Conservation (phyloP, 2,329 filamentous ascomycete species). For the Chalara sp. region DNA sequence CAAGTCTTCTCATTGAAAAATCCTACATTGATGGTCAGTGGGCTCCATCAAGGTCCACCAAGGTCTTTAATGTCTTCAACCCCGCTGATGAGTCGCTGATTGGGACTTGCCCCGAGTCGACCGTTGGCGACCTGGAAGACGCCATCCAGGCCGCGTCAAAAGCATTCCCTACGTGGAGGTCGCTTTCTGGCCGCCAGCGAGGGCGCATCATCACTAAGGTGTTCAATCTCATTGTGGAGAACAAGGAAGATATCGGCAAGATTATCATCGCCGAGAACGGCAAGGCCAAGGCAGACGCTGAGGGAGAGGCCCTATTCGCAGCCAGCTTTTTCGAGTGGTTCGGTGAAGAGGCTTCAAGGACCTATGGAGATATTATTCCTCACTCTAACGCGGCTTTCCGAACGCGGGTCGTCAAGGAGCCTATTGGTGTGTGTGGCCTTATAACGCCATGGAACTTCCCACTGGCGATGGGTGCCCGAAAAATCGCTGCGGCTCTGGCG, state of each 20-base stretch:
- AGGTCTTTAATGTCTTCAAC: constrained; percentile 51
- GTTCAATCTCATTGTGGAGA: constrained; percentile 74
- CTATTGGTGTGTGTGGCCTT: constrained; percentile 74
- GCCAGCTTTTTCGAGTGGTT: constrained; percentile 78
- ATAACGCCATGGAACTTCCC: constrained; percentile 91
- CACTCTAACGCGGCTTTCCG: constrained; percentile 64
- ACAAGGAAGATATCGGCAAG: constrained; percentile 72
- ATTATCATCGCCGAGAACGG: constrained; percentile 89
- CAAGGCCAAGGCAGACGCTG: constrained; percentile 71
- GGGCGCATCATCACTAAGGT: constrained; percentile 69
- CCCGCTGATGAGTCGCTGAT: constrained; percentile 77
- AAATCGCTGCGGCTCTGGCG: constrained; percentile 71
- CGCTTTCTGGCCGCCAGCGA: constrained; percentile 67
- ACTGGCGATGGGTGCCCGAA: constrained; percentile 67
- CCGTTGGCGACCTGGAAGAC: constrained; percentile 64
- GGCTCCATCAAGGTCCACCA: too few relatives aligned
- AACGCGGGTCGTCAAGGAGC: constrained; percentile 73
- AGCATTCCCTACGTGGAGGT: constrained; percentile 66
- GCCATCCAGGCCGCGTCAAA: constrained; percentile 79
- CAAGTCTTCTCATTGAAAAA: too few relatives aligned
- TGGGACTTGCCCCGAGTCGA: constrained; percentile 80
- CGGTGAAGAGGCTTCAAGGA: constrained; percentile 67
- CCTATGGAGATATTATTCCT: constrained; percentile 70
- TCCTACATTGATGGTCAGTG: too few relatives aligned
- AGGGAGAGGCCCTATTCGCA: constrained; percentile 65